phyloP scores from a whole-genome alignment of 441 rosid genomes.

The Lagerstroemia fauriei region DNA sequence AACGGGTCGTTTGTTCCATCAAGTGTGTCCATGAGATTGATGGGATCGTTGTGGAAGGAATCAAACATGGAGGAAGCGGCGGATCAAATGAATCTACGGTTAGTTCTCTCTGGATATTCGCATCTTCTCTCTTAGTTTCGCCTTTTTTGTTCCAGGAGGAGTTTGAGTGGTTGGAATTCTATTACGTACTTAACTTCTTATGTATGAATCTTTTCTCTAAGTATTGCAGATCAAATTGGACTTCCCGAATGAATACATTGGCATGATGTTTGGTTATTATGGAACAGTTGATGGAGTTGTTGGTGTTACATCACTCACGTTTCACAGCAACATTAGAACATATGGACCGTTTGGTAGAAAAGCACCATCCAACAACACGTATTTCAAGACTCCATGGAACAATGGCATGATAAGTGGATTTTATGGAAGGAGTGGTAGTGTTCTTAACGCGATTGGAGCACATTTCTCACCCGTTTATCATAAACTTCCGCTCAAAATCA shows the following conservation, averaged over 20 bases:
- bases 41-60: background rate
- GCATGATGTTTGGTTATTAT: background rate
- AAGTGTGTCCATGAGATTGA: background rate
- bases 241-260: slow-evolving; percentile 10
- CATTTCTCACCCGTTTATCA: background rate
- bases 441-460: background rate
- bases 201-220: background rate
- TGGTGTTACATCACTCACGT: background rate
- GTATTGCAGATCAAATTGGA: background rate
- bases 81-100: background rate
- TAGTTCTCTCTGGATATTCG: background rate
- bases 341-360: slow-evolving; percentile 13
- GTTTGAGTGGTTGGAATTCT: background rate
- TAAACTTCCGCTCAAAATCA: background rate
- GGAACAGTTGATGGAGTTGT: background rate
- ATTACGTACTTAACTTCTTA: background rate
- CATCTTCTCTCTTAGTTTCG: background rate
- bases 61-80: background rate
- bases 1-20: background rate
- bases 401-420: background rate
- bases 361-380: background rate
- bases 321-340: background rate
- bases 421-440: slow-evolving; percentile 1
- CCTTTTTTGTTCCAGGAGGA: background rate
- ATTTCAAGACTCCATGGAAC: background rate